Conservation (phyloP, 1,139 yeast genomes). For the Pichia sp. region DNA sequence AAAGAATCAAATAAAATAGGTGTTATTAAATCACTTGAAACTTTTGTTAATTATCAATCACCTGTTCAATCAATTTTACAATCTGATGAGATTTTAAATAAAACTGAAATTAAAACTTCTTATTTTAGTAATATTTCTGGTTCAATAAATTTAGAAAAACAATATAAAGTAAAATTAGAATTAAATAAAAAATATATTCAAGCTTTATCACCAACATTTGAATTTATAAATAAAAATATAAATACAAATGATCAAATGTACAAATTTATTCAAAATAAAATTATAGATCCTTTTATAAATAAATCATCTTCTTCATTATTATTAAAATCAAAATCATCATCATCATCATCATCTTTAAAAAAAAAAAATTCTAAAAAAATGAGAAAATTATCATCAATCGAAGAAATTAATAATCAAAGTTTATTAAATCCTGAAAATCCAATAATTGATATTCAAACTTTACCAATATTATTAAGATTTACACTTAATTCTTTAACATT, state of each 20-base stretch:
- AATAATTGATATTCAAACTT: slow-evolving; percentile 20
- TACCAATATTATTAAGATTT: slow-evolving; percentile 26
- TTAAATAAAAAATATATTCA: slow-evolving; percentile 13
- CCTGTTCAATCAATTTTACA: slow-evolving; percentile 9
- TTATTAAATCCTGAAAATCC: slow-evolving; percentile 20
- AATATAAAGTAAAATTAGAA: slow-evolving; percentile 12
- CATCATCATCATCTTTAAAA: background rate
- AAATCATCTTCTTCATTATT: background rate
- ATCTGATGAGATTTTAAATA: background rate
- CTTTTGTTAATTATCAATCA: slow-evolving; percentile 18
- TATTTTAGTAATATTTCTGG: slow-evolving; percentile 13
- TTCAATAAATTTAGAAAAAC: slow-evolving; percentile 16
- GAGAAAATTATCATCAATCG: slow-evolving; percentile 1
- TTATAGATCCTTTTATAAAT: slow-evolving; percentile 21
- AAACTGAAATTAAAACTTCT: background rate
- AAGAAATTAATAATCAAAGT: slow-evolving; percentile 11
- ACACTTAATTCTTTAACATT: slow-evolving; percentile 25
- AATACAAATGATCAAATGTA: slow-evolving; percentile 19
- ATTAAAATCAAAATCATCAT: background rate
- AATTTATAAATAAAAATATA: slow-evolving; percentile 20
- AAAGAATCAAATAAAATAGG: slow-evolving; percentile 22
- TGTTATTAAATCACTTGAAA: slow-evolving; percentile 23
- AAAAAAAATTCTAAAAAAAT: background rate
- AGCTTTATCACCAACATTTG: slow-evolving; percentile 22
- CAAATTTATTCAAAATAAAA: slow-evolving; percentile 17